Base-by-base conservation (phyloP, 2,329 filamentous ascomycete species). In the Mycocentrospora acerina region DNA sequence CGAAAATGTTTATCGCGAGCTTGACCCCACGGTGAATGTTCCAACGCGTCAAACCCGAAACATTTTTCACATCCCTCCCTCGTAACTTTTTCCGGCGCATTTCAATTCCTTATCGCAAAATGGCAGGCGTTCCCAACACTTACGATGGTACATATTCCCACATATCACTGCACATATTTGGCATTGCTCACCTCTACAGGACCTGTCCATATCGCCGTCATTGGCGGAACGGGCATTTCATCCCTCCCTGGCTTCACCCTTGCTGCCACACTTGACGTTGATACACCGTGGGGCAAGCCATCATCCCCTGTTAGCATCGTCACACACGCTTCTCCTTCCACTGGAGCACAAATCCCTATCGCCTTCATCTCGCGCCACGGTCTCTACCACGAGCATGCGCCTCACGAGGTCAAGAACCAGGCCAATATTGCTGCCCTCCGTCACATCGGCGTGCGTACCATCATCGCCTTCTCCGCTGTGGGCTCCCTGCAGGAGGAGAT, bases 381-480 rank as follows among this genome's bases (percentile, higher is more conserved):
- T 52, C 67, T 82, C 10, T 78, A 93, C 79, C 93, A 98, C 74
- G 81, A 96, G 70, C 78, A 87, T 53, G 89, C 90, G 5, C 93
- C 93, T 0, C 90, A 96, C 64, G 93, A 98, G 71, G 87, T 98
- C n/a, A 90, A 90, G 43, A 81, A 84, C 52, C 88, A 88, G 49
- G 93, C 93, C 70, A 98, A 97, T 75, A 95, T 98, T 60, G 91
- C 93, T n/a, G 93, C 93, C n/a, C 78, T 98, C 48, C 85, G 93
- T 51, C 83, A 81, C 58, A 77, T 98, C 45, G 93, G 93, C 53
- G 93, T 97, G 30, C 84, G 90, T 60, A 87, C 83, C 65, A 81
- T 97, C 66, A 88, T 98, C 64, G 90, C 91, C 49, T 98, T 98
- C 75, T 91, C 86, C 50, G 93, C 93, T 32, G 93, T 98, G 40